Percentiles rank a stretch among this genome's conserved stretches.
These are phyloP conservation scores for Dendryphion nanum DNA, from an alignment of 2,329 filamentous ascomycete species.

Conservation along the genomic window DNA sequence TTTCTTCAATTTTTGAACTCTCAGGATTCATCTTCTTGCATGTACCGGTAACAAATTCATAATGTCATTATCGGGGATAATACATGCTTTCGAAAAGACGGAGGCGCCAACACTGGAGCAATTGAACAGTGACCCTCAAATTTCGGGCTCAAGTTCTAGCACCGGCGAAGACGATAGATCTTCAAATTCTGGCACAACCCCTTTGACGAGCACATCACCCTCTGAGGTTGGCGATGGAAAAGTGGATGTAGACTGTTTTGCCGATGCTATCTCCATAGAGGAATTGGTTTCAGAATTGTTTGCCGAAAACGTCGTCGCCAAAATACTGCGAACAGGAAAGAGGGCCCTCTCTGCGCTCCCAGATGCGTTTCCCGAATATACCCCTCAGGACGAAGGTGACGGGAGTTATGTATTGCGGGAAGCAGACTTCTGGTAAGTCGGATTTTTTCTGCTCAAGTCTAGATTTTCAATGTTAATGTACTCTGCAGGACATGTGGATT, in stretches of 20 bases:
- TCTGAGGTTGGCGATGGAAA: conserved; percentile 7
- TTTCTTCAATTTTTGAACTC: too few relatives aligned
- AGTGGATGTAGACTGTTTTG: neutral
- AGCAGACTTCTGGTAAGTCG: conserved; percentile 49
- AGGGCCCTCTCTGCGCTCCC: conserved; percentile 11
- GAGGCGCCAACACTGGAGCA: too few relatives aligned
- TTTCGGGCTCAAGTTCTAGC: neutral
- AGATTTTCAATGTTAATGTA: too few relatives aligned
- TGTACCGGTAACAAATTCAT: too few relatives aligned
- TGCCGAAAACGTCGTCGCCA: conserved; percentile 16
- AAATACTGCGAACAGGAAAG: conserved; percentile 16
- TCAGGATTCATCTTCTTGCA: too few relatives aligned
- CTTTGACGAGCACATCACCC: conserved; percentile 12
- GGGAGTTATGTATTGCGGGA: conserved; percentile 42
- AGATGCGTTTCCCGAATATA: conserved; percentile 16
- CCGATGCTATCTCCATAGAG: neutral
- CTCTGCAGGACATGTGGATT: conserved; percentile 1
- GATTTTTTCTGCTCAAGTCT: too few relatives aligned
- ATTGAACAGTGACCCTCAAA: neutral
- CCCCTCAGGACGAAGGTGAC: conserved; percentile 12
- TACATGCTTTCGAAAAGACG: too few relatives aligned
- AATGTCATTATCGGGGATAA: too few relatives aligned
- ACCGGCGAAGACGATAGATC: conserved; percentile 5
- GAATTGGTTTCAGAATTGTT: conserved; percentile 11
- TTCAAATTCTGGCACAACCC: too few relatives aligned